Conservation (phyloP, 352 stramenopile genomes). For the Phytophthora kernoviae region DNA sequence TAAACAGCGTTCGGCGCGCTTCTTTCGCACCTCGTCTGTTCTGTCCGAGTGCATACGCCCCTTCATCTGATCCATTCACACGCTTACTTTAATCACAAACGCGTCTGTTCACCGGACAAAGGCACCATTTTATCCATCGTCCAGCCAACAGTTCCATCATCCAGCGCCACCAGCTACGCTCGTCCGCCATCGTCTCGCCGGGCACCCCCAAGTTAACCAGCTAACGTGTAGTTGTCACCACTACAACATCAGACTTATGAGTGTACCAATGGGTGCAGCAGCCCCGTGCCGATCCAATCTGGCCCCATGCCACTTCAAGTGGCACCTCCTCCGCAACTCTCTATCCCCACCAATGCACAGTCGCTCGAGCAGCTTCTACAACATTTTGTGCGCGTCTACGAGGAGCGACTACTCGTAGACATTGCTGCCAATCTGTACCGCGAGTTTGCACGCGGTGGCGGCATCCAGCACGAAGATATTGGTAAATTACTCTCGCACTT, state of each 20-base stretch:
- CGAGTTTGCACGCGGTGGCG: slow-evolving; percentile 35
- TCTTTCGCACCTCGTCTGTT: neutral
- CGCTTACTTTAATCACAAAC: neutral
- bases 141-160: neutral
- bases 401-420: slow-evolving; percentile 44
- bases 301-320: slow-evolving; percentile 14
- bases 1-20: neutral
- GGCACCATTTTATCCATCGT: neutral
- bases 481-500: slow-evolving; percentile 35
- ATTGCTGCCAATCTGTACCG: slow-evolving; percentile 39
- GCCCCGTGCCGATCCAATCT: slow-evolving; percentile 20
- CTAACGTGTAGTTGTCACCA: neutral
- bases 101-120: neutral
- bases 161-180: neutral
- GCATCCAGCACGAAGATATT: slow-evolving; percentile 40
- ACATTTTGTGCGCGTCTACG: slow-evolving; percentile 41
- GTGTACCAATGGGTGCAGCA: slow-evolving; percentile 25
- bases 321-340: neutral
- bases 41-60: neutral
- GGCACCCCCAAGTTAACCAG: slow-evolving; percentile 11
- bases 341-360: slow-evolving; percentile 5
- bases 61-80: neutral
- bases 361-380: slow-evolving; percentile 33
- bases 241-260: slow-evolving; percentile 11
- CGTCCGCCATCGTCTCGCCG: neutral